These are phyloP conservation scores for Irpex rosettiformis DNA, from an alignment of 1,284 basidiomycete genomes.

Conservation along the genomic window DNA sequence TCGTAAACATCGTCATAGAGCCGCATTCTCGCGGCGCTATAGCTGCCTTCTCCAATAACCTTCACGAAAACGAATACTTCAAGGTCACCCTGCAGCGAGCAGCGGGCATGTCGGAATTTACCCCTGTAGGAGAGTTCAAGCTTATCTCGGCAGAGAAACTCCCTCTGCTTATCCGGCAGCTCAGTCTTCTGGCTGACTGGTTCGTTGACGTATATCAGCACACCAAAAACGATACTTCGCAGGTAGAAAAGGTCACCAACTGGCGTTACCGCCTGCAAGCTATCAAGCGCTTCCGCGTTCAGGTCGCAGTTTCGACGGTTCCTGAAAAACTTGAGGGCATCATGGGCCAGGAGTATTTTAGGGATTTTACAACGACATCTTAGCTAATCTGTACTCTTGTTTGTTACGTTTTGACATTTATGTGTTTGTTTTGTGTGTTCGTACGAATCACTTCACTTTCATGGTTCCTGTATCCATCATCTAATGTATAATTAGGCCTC, in stretches of 20 bases:
- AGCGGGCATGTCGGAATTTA: slow-evolving; percentile 86
- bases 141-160: slow-evolving; percentile 85
- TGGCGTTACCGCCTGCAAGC: slow-evolving; percentile 81
- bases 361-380: slow-evolving; percentile 38
- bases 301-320: slow-evolving; percentile 26
- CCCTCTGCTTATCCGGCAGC: slow-evolving; percentile 80
- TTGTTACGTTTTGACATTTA: slow-evolving; percentile 1
- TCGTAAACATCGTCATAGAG: slow-evolving; percentile 96
- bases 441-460: not conserved
- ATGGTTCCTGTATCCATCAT: not conserved
- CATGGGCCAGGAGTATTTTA: slow-evolving; percentile 32
- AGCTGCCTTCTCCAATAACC: slow-evolving; percentile 73
- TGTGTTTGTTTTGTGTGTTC: not conserved
- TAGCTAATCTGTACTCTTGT: slow-evolving; percentile 18
- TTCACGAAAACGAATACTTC: slow-evolving; percentile 89
- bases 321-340: slow-evolving; percentile 29
- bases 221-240: slow-evolving; percentile 65
- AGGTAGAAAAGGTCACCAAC: slow-evolving; percentile 82
- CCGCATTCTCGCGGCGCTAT: slow-evolving; percentile 86
- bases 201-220: slow-evolving; percentile 82
- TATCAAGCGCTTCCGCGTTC: slow-evolving; percentile 62
- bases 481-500: slow-evolving; percentile 6
- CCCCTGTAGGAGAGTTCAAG: slow-evolving; percentile 89
- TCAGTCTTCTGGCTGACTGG: slow-evolving; percentile 84
- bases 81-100: slow-evolving; percentile 86